These are phyloP conservation scores for Sesbania bispinosa DNA, from an alignment of 306 rosid genomes.

Conservation along the genomic window DNA sequence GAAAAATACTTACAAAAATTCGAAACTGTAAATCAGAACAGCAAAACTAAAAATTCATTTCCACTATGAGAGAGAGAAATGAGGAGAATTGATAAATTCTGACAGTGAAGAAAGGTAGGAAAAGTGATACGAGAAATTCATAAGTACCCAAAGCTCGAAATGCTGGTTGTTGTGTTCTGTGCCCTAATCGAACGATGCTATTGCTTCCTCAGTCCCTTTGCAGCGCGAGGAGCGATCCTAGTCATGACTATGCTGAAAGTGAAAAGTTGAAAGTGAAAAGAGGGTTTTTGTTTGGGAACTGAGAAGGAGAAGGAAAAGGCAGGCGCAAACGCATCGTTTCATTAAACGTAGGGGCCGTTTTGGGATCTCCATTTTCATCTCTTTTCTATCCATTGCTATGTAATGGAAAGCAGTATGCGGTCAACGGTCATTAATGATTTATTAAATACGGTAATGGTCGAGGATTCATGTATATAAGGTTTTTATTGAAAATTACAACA, in stretches of 20 bases:
- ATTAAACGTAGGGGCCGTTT: neutral
- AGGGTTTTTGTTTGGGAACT: neutral
- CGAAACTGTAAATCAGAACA: neutral
- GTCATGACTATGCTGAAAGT: neutral
- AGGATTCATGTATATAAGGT: too few species aligned
- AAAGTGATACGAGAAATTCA: neutral
- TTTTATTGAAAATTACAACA: too few species aligned
- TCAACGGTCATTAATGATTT: too few species aligned
- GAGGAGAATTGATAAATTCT: neutral
- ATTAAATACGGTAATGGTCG: too few species aligned
- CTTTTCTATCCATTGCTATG: too few species aligned
- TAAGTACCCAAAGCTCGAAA: neutral
- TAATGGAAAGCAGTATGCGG: too few species aligned
- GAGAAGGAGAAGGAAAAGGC: neutral
- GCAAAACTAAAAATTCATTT: neutral
- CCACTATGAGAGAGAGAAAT: neutral
- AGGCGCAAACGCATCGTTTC: conserved; percentile 7
- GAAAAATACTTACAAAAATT: neutral
- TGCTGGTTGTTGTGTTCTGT: neutral
- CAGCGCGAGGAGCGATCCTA: neutral
- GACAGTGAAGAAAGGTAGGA: neutral
- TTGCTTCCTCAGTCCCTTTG: neutral
- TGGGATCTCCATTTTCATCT: too few species aligned
- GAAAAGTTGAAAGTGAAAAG: neutral
- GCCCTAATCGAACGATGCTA: neutral